Percentiles rank a stretch among this genome's conserved stretches.
phyloP scores from a whole-genome alignment of 306 rosid species.

The Castanea sativa region DNA sequence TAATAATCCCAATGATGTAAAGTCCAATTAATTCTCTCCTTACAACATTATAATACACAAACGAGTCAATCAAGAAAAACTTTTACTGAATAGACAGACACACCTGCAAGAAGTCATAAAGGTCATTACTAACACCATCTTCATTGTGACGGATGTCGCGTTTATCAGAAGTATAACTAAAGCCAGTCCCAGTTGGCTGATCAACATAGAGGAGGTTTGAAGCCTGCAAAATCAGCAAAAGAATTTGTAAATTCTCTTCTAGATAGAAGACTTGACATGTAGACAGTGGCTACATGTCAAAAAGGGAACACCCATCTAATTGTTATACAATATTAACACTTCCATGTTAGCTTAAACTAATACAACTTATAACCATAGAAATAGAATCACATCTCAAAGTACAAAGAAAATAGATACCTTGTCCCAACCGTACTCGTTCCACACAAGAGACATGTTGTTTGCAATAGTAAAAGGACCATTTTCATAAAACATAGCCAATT shows the following conservation, averaged over 20 bases:
- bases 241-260: conserved; percentile 13
- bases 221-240: conserved; percentile 51
- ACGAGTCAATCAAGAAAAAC: conserved; percentile 9
- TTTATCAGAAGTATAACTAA: conserved; percentile 73
- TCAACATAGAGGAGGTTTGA: conserved; percentile 94
- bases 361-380: background rate
- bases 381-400: background rate
- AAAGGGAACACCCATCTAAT: background rate
- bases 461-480: conserved; percentile 89
- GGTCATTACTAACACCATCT: conserved; percentile 83
- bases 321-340: background rate
- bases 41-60: conserved; percentile 2
- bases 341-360: background rate
- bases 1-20: background rate
- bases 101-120: conserved; percentile 91
- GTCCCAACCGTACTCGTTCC: conserved; percentile 97
- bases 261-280: background rate
- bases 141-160: conserved; percentile 88
- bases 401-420: conserved; percentile 42
- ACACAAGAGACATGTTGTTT: conserved; percentile 79
- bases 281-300: background rate
- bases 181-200: conserved; percentile 97
- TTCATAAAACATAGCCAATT: conserved; percentile 91
- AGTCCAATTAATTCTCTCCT: background rate
- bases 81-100: conserved; percentile 9